A percentile compares a stretch with the other conserved stretches of the same genome.
Conservation (phyloP, 768 basidiomycete genomes). For the Podaxis sp. region DNA sequence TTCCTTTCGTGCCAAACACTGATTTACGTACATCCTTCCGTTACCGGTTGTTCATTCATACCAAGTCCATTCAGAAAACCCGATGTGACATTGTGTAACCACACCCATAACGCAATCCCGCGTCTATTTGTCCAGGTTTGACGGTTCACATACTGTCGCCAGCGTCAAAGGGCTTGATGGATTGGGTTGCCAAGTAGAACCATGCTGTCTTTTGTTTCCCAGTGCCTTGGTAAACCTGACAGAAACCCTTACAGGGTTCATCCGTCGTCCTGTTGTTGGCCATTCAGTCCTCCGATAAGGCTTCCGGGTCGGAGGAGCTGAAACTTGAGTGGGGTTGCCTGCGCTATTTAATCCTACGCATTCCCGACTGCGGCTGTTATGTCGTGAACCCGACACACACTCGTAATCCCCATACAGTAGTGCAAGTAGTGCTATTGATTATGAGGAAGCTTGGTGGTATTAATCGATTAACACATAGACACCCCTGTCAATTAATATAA, state of each 20-base stretch:
- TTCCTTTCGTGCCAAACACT: not conserved
- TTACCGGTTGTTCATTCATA: not conserved
- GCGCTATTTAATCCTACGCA: not conserved
- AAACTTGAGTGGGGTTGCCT: not conserved
- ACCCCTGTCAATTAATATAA: not conserved
- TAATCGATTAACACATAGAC: too few species aligned
- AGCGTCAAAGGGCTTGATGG: not conserved
- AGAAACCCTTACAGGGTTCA: not conserved
- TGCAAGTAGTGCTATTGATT: too few species aligned
- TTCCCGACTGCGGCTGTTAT: not conserved
- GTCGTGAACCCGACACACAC: not conserved
- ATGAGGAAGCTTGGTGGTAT: too few species aligned
- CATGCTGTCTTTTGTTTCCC: not conserved
- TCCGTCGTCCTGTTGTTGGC: not conserved
- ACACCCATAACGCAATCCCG: not conserved
- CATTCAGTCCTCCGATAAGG: not conserved
- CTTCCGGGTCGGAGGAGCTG: conserved; percentile 1
- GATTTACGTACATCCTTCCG: not conserved
- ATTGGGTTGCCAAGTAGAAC: not conserved
- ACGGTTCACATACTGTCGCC: not conserved
- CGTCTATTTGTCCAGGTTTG: not conserved
- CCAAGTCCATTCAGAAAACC: not conserved
- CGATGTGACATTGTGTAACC: not conserved
- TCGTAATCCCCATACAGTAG: not conserved
- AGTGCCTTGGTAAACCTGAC: not conserved